Evolutionary conservation across 1,139 yeast species (phyloP).

Genomic region (Geotrichum klebahnii): DNA sequence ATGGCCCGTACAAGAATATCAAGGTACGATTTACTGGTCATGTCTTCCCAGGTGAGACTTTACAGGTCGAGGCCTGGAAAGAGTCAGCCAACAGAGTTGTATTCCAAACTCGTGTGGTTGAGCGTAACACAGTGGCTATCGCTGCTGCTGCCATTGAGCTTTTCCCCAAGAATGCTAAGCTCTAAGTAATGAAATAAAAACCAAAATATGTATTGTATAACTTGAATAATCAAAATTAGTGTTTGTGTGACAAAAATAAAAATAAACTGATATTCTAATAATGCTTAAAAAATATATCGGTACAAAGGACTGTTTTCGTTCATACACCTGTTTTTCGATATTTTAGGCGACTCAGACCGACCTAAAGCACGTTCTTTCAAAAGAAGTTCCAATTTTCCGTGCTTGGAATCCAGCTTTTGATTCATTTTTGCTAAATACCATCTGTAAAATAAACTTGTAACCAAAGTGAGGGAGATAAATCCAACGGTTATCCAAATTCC

Average conservation of each 20-base stretch:
- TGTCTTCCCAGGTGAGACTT: constrained; percentile 95
- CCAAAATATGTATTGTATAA: neutral
- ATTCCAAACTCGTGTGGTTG: constrained; percentile 81
- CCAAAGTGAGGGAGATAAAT: constrained; percentile 26
- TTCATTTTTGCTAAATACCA: constrained; percentile 27
- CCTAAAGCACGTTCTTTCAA: neutral
- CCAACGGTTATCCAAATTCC: constrained; percentile 36
- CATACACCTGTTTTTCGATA: constrained; percentile 6
- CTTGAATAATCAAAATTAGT: neutral
- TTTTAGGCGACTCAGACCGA: no score
- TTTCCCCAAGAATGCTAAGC: constrained; percentile 22
- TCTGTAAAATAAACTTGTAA: constrained; percentile 27
- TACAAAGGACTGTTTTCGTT: constrained; percentile 14
- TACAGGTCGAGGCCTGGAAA: constrained; percentile 82
- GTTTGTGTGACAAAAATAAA: neutral
- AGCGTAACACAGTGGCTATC: constrained; percentile 73
- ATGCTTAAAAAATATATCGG: constrained; percentile 10
- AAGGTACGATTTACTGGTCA: constrained; percentile 89
- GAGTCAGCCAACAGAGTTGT: constrained; percentile 56
- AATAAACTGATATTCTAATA: neutral
- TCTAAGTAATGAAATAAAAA: neutral
- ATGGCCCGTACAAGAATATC: constrained; percentile 76
- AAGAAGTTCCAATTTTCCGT: constrained; percentile 23
- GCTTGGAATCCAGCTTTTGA: constrained; percentile 29
- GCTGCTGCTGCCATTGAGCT: constrained; percentile 85